Evolutionary conservation across 75 land plant genomes (phyloP).

Genomic region (Chamaecyparis obtusa): DNA sequence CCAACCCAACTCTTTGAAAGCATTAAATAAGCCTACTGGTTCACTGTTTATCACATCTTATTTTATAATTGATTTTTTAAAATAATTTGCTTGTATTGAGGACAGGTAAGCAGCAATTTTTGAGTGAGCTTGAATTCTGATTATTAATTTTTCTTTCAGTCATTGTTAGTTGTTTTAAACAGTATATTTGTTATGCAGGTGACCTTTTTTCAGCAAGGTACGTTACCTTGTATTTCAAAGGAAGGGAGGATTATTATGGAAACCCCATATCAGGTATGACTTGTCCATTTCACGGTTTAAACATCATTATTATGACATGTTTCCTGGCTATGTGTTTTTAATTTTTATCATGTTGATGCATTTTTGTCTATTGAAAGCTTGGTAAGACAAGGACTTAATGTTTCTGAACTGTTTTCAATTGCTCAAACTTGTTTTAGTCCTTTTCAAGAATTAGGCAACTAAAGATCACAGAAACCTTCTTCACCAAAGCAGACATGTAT

Average conservation of each 20-base stretch:
- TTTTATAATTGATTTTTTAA: neutral
- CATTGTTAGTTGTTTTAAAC: neutral
- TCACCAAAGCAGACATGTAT: no score
- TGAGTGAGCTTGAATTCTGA: neutral
- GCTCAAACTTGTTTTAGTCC: neutral
- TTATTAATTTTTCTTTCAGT: neutral
- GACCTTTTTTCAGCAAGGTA: conserved; percentile 92
- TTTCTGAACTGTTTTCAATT: neutral
- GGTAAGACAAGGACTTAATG: neutral
- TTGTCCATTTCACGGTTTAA: neutral
- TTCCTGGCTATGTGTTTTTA: neutral
- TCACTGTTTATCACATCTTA: neutral
- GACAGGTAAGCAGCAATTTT: neutral
- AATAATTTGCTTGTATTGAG: conserved; percentile 1
- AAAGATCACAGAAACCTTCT: neutral
- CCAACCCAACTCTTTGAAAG: no score
- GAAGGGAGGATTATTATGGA: conserved; percentile 88
- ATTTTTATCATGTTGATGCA: neutral
- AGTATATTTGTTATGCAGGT: conserved; percentile 42
- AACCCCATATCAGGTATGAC: conserved; percentile 65
- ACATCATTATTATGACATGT: neutral
- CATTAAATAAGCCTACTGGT: no score
- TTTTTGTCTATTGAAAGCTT: neutral
- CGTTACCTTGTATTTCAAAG: conserved; percentile 81
- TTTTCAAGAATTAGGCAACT: neutral